Evolutionary conservation across 208 protist genomes (phyloP), one percentile per base, ranked within the genome.

Genomic region (Balamuthia mandrillaris): DNA sequence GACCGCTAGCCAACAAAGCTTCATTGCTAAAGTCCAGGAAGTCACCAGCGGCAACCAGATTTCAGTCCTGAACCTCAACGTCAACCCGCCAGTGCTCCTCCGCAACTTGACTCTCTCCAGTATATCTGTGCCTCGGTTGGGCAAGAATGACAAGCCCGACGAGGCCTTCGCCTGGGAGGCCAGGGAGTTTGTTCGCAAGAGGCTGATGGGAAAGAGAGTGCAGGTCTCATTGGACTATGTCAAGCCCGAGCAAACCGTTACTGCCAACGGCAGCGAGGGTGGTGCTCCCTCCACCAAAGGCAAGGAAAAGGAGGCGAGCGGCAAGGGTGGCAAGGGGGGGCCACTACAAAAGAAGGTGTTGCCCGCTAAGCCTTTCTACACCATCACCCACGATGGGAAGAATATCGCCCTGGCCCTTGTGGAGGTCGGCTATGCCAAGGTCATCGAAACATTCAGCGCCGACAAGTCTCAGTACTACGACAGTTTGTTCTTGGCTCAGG

Each of bases 351-450:
- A n/a, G n/a, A n/a, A n/a, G n/a, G 31, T 7, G 2, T 44, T 83
- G 75, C 75, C 75, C 12, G 75, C 61, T 83, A 61, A 79, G 18
- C n/a, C 79, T 56, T 91, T 87, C 83, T 72, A 81, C 56, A 79
- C 86, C 10, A 77, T 89, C 33, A 33, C 79, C 18, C 7, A 49
- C 39, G 54, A 81, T 42, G 68, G 72, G 49, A 89, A 60, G 56
- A 93, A 93, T 56, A 83, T 92, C 33, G 87, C 83, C 12, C 86
- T 89, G 51, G 89, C 88, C 24, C 88, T 94, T 9, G 68, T 94
- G 14, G 72, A 78, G 45, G 70, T 90, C 39, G 92, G 92, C 33
- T 87, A 89, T 29, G 88, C 87, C 10, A 87, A 86, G 31, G 86
- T 91, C 42, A 49, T 89, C 12, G 54, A 81, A 31, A 83, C 91